These are phyloP conservation scores for Acacia concinna DNA, from an alignment of 331 rosid genomes.

Conservation along the genomic window DNA sequence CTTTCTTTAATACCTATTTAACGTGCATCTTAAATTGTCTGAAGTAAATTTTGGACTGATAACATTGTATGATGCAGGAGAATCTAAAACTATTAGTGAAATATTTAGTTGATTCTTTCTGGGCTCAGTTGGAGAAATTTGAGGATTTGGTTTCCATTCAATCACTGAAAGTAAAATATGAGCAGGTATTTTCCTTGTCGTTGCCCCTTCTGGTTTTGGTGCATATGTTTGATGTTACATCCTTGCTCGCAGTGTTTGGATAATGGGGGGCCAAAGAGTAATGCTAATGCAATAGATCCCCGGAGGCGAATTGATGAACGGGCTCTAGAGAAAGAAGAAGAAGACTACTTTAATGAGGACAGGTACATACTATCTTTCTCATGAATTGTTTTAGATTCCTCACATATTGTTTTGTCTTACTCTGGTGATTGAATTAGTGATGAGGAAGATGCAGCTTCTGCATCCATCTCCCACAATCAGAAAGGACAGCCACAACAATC, in stretches of 20 bases:
- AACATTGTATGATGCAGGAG: conserved; percentile 61
- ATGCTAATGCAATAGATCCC: conserved; percentile 50
- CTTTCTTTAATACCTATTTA: conserved; percentile 21
- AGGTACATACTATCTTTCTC: conserved; percentile 50
- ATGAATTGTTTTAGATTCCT: conserved; percentile 7
- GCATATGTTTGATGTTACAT: conserved; percentile 28
- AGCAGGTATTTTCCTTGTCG: conserved; percentile 66
- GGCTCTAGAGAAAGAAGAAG: conserved; percentile 92
- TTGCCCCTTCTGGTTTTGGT: conserved; percentile 8
- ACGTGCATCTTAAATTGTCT: conserved; percentile 28
- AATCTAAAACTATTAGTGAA: conserved; percentile 64
- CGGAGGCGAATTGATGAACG: conserved; percentile 87
- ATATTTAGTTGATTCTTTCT: conserved; percentile 78
- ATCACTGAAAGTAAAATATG: conserved; percentile 81
- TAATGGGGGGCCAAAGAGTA: conserved; percentile 58
- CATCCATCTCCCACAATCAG: conserved; percentile 48
- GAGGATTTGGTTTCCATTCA: conserved; percentile 67
- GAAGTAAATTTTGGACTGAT: conserved; percentile 13
- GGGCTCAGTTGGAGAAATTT: conserved; percentile 75
- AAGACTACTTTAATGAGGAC: conserved; percentile 84
- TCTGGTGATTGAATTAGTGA: conserved; percentile 57
- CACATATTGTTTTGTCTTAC: conserved; percentile 24
- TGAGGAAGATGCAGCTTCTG: conserved; percentile 85
- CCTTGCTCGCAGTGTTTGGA: conserved; percentile 71
- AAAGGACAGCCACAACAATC: conserved; percentile 54